Percentiles rank a stretch among this genome's conserved stretches.
Conservation (phyloP, 2,329 filamentous ascomycete species). For the Diaporthe ampelina region DNA sequence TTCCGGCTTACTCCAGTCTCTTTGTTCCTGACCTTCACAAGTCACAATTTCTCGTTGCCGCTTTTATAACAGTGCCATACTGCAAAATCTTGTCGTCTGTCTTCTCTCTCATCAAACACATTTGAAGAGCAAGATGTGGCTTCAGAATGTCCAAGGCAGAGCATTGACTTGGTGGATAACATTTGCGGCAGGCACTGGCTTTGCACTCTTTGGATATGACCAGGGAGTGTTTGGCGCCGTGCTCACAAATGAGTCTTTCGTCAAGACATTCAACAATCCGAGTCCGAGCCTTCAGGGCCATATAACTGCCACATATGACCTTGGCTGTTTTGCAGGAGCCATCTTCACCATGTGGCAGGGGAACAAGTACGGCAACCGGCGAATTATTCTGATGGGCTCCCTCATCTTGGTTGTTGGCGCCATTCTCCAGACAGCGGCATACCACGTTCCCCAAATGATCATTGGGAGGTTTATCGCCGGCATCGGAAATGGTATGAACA, state of each 20-base stretch:
- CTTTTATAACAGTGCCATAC: too few relatives aligned
- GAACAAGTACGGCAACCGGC: background rate
- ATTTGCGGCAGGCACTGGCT: background rate
- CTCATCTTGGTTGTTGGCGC: background rate
- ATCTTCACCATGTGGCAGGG: background rate
- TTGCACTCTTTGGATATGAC: conserved; percentile 22
- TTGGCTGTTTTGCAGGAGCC: conserved; percentile 9
- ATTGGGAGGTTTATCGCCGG: background rate
- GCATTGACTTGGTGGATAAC: background rate
- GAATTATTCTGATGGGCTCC: background rate
- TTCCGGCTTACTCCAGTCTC: background rate
- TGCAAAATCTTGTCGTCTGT: background rate
- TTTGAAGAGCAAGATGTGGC: background rate
- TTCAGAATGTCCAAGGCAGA: background rate
- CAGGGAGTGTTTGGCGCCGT: conserved; percentile 10
- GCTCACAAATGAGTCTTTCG: background rate
- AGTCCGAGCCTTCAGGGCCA: background rate
- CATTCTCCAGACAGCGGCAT: conserved; percentile 7
- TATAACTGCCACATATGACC: conserved; percentile 8
- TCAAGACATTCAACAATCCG: background rate
- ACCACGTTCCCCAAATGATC: conserved; percentile 2
- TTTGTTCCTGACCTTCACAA: too few relatives aligned
- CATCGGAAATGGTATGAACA: conserved; percentile 7
- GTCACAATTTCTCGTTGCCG: background rate
- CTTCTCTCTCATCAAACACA: background rate